phyloP scores from a whole-genome alignment of 345 rosid species.

The Salix purpurea region DNA sequence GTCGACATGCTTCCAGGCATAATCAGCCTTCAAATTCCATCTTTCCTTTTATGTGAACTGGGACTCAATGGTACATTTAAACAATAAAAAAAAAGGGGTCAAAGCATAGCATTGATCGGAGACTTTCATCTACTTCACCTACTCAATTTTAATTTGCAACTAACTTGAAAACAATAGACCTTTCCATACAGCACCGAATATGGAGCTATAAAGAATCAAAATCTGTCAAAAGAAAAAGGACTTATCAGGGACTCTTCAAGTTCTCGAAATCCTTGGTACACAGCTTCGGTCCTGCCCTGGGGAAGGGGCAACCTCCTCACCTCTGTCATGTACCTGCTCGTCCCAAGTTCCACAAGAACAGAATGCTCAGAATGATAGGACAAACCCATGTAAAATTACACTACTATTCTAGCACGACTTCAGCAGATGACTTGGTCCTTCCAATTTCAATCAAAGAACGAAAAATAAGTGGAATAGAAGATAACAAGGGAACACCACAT shows the following conservation, averaged over 20 bases:
- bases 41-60: neutral
- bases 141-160: constrained; percentile 7
- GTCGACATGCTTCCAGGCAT: neutral
- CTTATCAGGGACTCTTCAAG: constrained; percentile 82
- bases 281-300: constrained; percentile 61
- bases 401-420: neutral
- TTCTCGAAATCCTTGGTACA: constrained; percentile 75
- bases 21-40: neutral
- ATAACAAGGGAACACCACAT: too few species aligned
- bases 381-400: neutral
- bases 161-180: neutral
- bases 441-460: too few species aligned
- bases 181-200: constrained; percentile 10
- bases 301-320: constrained; percentile 80
- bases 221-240: constrained; percentile 48
- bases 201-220: constrained; percentile 24
- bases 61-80: neutral
- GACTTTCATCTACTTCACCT: neutral
- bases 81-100: neutral
- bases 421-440: neutral
- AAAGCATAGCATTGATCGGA: neutral
- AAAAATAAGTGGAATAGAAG: neutral
- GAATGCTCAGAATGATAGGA: neutral
- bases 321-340: constrained; percentile 85
- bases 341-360: constrained; percentile 2